phyloP scores from a whole-genome alignment of 129 eudicot genomes.

The Artemisia argyi region DNA sequence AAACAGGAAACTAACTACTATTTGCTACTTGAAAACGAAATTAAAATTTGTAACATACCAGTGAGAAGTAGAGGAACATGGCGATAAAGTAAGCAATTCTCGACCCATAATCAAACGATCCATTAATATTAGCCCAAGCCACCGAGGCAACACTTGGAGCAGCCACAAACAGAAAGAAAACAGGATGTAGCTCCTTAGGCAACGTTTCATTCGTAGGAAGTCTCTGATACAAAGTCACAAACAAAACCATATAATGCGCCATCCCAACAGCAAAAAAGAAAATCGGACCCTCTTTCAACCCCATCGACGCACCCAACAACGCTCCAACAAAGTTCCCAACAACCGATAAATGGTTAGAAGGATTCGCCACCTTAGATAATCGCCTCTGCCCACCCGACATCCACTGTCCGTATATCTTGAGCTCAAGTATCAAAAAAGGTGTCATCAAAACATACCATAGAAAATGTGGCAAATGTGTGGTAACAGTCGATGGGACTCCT shows the following conservation, averaged over 20 bases:
- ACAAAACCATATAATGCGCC: constrained; percentile 74
- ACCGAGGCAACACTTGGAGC: constrained; percentile 88
- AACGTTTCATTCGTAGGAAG: constrained; percentile 83
- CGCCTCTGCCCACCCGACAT: constrained; percentile 89
- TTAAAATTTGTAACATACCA: constrained; percentile 27
- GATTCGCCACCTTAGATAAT: constrained; percentile 83
- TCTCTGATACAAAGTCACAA: constrained; percentile 79
- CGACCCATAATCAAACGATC: constrained; percentile 62
- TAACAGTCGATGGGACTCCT: constrained; percentile 55
- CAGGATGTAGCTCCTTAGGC: constrained; percentile 85
- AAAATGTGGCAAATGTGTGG: constrained; percentile 36
- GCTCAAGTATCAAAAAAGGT: constrained; percentile 60
- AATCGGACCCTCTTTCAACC: constrained; percentile 79
- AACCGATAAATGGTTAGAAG: constrained; percentile 66
- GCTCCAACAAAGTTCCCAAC: constrained; percentile 87
- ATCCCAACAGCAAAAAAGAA: constrained; percentile 81
- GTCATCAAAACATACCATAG: constrained; percentile 76
- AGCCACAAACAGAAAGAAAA: constrained; percentile 79
- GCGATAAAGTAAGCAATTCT: constrained; percentile 73
- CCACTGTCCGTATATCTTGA: constrained; percentile 87
- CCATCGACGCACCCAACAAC: constrained; percentile 71
- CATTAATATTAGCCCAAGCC: constrained; percentile 80
- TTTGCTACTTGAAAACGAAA: neutral
- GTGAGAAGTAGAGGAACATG: constrained; percentile 71
- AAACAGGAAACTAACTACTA: too few species aligned